Percentiles rank a stretch among this genome's conserved stretches.
phyloP scores from a whole-genome alignment of 2,329 filamentous ascomycete genomes.

The Penicillium hesseltinei region DNA sequence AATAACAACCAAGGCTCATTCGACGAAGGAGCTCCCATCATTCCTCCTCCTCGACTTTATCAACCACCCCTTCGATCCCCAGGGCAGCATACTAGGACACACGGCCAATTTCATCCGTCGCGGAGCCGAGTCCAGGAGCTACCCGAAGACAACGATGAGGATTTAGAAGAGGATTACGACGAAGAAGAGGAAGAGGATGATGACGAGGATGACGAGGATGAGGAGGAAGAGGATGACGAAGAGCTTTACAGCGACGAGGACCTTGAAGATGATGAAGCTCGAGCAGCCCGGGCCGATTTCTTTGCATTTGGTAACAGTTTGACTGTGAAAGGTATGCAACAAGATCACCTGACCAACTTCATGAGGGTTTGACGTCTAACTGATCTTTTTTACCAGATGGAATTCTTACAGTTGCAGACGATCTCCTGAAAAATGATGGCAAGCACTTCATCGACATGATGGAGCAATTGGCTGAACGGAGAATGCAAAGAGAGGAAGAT shows the following conservation, averaged over 20 bases:
- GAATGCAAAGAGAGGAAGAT: slow-evolving; percentile 96
- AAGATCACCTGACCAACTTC: slow-evolving; percentile 9
- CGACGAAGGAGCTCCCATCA: slow-evolving; percentile 65
- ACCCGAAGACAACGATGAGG: slow-evolving; percentile 57
- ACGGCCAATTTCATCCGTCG: slow-evolving; percentile 62
- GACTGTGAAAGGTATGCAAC: slow-evolving; percentile 75
- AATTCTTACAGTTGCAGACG: slow-evolving; percentile 97
- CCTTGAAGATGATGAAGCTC: slow-evolving; percentile 61
- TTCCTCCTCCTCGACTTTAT: slow-evolving; percentile 64
- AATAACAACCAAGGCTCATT: slow-evolving; percentile 68
- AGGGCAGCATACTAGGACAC: slow-evolving; percentile 58
- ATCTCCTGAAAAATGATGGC: slow-evolving; percentile 96
- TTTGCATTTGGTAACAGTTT: slow-evolving; percentile 97
- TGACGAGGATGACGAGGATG: slow-evolving; percentile 52
- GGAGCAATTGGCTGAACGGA: slow-evolving; percentile 95
- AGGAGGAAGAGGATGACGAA: slow-evolving; percentile 69
- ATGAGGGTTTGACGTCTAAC: slow-evolving; percentile 35
- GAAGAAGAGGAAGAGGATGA: slow-evolving; percentile 50
- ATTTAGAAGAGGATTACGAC: slow-evolving; percentile 53
- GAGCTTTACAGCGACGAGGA: slow-evolving; percentile 66
- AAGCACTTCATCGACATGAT: slow-evolving; percentile 99
- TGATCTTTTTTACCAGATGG: slow-evolving; percentile 61
- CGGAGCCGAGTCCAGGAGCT: slow-evolving; percentile 67
- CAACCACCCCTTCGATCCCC: slow-evolving; percentile 56
- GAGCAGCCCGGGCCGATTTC: slow-evolving; percentile 71